Evolutionary conservation across 1,139 yeast species (phyloP), one percentile per base, ranked within the genome.

Genomic region (Pichia sp.): DNA sequence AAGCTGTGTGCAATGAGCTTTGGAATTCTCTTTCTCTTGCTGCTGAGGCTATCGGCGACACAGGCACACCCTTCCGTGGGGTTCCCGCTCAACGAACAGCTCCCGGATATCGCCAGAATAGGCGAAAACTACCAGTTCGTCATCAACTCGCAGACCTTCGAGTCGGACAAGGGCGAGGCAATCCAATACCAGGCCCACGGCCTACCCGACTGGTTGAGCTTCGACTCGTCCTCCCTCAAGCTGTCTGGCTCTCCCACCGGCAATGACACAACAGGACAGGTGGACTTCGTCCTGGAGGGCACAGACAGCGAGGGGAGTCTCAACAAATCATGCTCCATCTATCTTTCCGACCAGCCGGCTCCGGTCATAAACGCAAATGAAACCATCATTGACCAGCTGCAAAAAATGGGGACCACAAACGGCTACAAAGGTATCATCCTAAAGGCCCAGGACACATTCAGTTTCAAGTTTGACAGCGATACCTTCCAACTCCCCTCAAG

Each of bases 31-130:
- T 40, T 48, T 30, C 38, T 40, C 30, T 40, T 48, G 19, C 31
- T 40, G n/a, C 50, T 48, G 6, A 48, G 31, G 15, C 11, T 48
- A 48, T 41, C 45, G 16, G 32, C 26, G 34, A 15, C 45, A 26
- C 31, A n/a, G 7, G 66, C 66, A 10, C 54, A 61, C 19, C 84
- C 84, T 1, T 79, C 80, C 59, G 78, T 83, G 57, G 90, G 92
- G 47, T 92, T 87, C 74, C 95, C 97, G 7, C 80, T 93, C 65
- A 72, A 79, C 61, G 83, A 84, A 66, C 99, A 93, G 70, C 77
- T 84, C 42, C 99, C 98, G 15, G 86, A 90, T 41, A 88, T 93
- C 11, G 97, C 96, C 4, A 77, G 96, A 56, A 80, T 82, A 16
- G 81, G 82, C 59, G 74, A 81, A 61, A 65, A 69, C 1, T 93